These are phyloP conservation scores for Tolypocladium cylindrosporum DNA, from an alignment of 2,329 filamentous ascomycete species.

Conservation along the genomic window DNA sequence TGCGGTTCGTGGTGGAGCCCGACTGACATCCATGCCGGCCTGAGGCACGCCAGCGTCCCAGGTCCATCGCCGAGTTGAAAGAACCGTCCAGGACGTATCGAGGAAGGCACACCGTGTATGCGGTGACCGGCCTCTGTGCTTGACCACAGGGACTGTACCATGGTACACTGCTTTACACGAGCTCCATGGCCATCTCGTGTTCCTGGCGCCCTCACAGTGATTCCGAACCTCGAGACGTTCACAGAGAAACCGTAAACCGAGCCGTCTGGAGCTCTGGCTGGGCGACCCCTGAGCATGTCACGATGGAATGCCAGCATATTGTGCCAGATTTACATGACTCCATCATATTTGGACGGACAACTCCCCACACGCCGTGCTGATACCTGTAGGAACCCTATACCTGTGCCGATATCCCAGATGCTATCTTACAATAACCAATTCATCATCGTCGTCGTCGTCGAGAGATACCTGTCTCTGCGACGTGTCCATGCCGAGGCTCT, in stretches of 20 bases:
- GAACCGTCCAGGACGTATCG: neutral
- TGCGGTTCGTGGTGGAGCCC: no score
- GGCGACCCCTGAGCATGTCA: neutral
- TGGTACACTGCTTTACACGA: no score
- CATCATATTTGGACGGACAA: neutral
- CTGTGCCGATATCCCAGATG: neutral
- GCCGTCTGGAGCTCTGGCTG: no score
- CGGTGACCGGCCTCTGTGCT: no score
- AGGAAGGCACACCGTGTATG: no score
- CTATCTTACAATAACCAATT: slow-evolving; percentile 36
- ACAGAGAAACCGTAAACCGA: no score
- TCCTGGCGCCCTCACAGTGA: no score
- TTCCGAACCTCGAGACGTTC: no score
- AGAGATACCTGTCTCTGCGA: slow-evolving; percentile 22
- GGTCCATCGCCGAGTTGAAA: neutral
- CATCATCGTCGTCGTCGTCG: slow-evolving; percentile 41
- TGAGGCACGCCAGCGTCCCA: neutral
- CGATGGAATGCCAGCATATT: neutral
- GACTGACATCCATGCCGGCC: neutral
- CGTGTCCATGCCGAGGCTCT: slow-evolving; percentile 54
- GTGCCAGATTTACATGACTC: neutral
- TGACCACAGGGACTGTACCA: no score
- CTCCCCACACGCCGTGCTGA: neutral
- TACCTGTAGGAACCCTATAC: neutral
- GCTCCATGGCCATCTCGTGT: no score